These are phyloP conservation scores for Chlorella variabilis DNA, from an alignment of 163 green algal genomes.

Conservation along the genomic window DNA sequence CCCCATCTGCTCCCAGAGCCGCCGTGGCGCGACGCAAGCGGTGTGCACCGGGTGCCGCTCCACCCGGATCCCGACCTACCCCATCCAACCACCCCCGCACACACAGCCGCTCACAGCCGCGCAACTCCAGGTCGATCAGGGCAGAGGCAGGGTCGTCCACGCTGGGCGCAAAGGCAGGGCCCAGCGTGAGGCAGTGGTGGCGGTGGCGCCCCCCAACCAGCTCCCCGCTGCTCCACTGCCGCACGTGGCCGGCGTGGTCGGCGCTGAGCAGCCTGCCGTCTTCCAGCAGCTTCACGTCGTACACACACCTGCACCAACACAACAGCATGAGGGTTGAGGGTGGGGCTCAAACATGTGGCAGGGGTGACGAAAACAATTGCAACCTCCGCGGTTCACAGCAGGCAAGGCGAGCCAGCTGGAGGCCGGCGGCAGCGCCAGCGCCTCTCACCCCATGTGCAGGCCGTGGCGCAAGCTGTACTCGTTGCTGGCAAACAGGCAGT, in stretches of 20 bases:
- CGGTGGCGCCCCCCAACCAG: background rate
- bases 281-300: background rate
- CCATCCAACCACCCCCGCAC: too few relatives aligned
- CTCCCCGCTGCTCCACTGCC: background rate
- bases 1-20: too few relatives aligned
- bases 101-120: background rate
- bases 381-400: too few relatives aligned
- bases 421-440: background rate
- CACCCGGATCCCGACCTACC: too few relatives aligned
- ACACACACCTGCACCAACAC: conserved; percentile 24
- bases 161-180: background rate
- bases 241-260: conserved; percentile 20
- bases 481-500: background rate
- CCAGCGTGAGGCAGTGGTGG: background rate
- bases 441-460: conserved; percentile 10
- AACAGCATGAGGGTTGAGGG: too few relatives aligned
- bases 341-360: too few relatives aligned
- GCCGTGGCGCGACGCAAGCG: too few relatives aligned
- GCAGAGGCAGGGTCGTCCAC: background rate
- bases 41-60: too few relatives aligned
- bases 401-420: too few relatives aligned
- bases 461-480: background rate
- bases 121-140: background rate
- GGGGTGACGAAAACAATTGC: too few relatives aligned
- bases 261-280: conserved; percentile 4